These are phyloP conservation scores for Aspergillaceae sp. DNA, from an alignment of 2,329 filamentous ascomycete genomes.

Conservation along the genomic window DNA sequence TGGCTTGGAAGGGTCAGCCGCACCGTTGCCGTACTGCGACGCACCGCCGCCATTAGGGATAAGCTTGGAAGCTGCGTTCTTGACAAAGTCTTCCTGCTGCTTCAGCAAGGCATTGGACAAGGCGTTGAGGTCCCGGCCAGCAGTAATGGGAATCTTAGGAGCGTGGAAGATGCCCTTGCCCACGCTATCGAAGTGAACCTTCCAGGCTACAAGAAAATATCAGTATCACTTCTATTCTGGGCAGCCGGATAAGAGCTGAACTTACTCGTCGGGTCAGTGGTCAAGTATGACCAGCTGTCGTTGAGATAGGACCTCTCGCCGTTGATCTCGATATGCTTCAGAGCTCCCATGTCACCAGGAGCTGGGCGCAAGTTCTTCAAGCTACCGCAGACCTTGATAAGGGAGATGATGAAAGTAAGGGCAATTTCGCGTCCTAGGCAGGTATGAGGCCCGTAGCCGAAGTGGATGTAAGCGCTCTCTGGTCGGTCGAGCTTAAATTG, in stretches of 20 bases:
- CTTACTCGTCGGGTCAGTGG: constrained; percentile 41
- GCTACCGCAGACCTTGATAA: constrained; percentile 37
- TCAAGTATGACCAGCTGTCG: constrained; percentile 42
- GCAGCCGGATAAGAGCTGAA: neutral
- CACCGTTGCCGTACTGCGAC: neutral
- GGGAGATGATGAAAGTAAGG: constrained; percentile 32
- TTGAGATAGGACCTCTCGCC: constrained; percentile 39
- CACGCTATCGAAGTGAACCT: constrained; percentile 10
- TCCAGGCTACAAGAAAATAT: constrained; percentile 9
- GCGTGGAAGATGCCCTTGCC: constrained; percentile 1
- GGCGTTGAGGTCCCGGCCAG: neutral
- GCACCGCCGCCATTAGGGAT: neutral
- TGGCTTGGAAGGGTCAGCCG: neutral
- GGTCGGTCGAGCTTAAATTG: constrained; percentile 39
- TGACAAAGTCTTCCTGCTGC: neutral
- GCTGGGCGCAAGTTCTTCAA: constrained; percentile 41
- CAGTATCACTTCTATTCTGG: neutral
- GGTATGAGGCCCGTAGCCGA: constrained; percentile 41
- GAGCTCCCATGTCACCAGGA: constrained; percentile 38
- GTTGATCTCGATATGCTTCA: constrained; percentile 35
- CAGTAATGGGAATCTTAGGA: neutral
- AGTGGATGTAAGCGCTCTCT: constrained; percentile 34
- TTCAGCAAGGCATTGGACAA: neutral
- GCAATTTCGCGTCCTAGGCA: constrained; percentile 39
- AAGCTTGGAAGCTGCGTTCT: neutral